Base-by-base conservation (phyloP, 768 basidiomycete genomes). In the Collybiopsis confluens region DNA sequence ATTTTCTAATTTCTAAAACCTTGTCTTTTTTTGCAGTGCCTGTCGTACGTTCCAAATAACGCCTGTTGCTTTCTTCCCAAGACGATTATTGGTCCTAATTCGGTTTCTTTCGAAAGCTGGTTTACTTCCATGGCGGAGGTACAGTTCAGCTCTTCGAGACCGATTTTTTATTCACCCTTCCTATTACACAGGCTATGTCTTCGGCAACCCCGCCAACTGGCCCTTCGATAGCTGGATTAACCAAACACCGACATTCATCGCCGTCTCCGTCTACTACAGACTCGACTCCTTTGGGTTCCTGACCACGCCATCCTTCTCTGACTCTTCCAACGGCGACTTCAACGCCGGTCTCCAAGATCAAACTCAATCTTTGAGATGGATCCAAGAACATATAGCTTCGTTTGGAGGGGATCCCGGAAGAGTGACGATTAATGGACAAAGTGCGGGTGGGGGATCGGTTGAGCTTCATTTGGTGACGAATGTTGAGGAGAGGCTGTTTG, bases 251-350 rank as follows among this genome's bases (percentile, higher is more conserved):
- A 77, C 81, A 52, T 77, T 86, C 21, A 75, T 86, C 38, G 70
- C 85, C 50, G 83, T 85, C 8, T 83, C 85, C 0, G 76, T 85
- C 6, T 84, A 87, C 64, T 86, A 86, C 64, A 79, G 80, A 16
- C 75, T 87, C 21, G 74, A 75, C 48, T 77, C 80, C 0, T 77
- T 87, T 59, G 86, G 86, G 23, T 87, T 86, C 68, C 74, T 85
- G 24, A 65, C 80, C 1, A 62, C 69, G 7, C 79, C 83, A 1
- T 78, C 74, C 20, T 73, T 84, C 51, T 50, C 59, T 1, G 64
- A 76, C 50, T 28, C 69, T 9, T 51, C 56, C 0, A 59, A 71
- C 23, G 80, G 77, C 0, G 79, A 83, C 59, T 64, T 78, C 51
- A 83, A 84, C 50, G 77, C 68, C 6, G 81, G 80, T 3, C 77